Base-by-base conservation (phyloP, 805 yeast species). In the Ogataea methylovora region DNA sequence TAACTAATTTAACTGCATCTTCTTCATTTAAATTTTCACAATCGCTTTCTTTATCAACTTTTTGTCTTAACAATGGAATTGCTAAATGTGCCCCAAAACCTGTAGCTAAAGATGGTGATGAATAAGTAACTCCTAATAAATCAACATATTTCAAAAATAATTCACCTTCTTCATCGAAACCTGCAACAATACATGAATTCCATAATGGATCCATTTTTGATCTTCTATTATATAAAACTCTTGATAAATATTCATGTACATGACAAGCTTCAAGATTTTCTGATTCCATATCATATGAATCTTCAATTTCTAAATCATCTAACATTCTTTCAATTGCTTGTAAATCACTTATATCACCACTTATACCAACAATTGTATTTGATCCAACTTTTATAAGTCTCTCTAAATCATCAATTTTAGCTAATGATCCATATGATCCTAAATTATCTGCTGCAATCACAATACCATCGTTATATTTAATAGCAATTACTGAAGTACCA, bases 31-130 rank as follows among this genome's bases (percentile, higher is more conserved):
- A 72, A 27, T 77, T 78, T 26, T 61, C 70, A 38, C 73, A 84
- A 51, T 87, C 95, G 19, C 70, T 76, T 48, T 87, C 97, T 27
- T 67, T 63, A 38, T 86, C 94, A 24, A 83, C 84, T 39, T 80
- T 71, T 55, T 83, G 78, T 65, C 99, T 79, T 55, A 92, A 69
- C 49, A 92, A 63, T 18, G 99, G 99, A 29, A 87, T 63, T 3
- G 98, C 99, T 59, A 92, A 69, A 59, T 92, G 88, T 9, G 94
- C 82, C 39, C 98, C 99, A 56, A 87, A 90, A 1, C 99, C 99
- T 3, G 97, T 88, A 30, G 97, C 96, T 37, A 92, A 64, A 3
- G 94, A 70, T 21, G 95, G 92, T 0, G 97, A 71, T 4, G 84
- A 71, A 59, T 84, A 92, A 3, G 95, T 73, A 19, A 87, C 95